These are phyloP conservation scores for Exophiala sp. DNA, from an alignment of 2,329 filamentous ascomycete species.

Conservation along the genomic window DNA sequence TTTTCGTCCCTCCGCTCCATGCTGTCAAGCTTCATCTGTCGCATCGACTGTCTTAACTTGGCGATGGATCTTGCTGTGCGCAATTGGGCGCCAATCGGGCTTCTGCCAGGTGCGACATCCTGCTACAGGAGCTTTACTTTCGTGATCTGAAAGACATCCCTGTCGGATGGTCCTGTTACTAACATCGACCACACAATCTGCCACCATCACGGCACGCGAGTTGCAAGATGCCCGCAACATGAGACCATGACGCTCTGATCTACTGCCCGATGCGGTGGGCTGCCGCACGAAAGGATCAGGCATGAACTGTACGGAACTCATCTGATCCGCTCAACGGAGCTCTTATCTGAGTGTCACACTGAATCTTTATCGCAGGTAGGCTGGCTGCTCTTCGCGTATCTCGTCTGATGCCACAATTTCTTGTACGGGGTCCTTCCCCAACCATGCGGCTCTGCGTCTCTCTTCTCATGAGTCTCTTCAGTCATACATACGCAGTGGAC, in stretches of 20 bases:
- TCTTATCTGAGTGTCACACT: not conserved
- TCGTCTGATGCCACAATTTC: not conserved
- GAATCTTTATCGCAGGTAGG: not conserved
- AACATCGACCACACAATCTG: not conserved
- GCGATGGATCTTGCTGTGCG: not conserved
- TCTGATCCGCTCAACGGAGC: not conserved
- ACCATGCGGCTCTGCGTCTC: not conserved
- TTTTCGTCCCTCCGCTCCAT: not conserved
- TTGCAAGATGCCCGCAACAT: constrained; percentile 1
- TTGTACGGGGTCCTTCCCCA: not conserved
- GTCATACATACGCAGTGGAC: constrained; percentile 8
- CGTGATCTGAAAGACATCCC: not conserved
- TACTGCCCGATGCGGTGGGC: constrained; percentile 7
- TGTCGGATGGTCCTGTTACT: constrained; percentile 9
- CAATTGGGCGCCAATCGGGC: constrained; percentile 6
- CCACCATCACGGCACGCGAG: constrained; percentile 8
- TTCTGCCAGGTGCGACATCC: constrained; percentile 1
- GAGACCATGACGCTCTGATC: constrained; percentile 11
- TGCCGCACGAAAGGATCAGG: not conserved
- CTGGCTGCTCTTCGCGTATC: not conserved
- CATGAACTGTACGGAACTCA: not conserved
- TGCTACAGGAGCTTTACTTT: constrained; percentile 12
- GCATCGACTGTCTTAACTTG: constrained; percentile 9
- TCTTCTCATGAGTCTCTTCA: constrained; percentile 2
- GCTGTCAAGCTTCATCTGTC: constrained; percentile 7